phyloP scores from a whole-genome alignment of 2,329 filamentous ascomycete genomes.

The Penicillium sclerotigenum region DNA sequence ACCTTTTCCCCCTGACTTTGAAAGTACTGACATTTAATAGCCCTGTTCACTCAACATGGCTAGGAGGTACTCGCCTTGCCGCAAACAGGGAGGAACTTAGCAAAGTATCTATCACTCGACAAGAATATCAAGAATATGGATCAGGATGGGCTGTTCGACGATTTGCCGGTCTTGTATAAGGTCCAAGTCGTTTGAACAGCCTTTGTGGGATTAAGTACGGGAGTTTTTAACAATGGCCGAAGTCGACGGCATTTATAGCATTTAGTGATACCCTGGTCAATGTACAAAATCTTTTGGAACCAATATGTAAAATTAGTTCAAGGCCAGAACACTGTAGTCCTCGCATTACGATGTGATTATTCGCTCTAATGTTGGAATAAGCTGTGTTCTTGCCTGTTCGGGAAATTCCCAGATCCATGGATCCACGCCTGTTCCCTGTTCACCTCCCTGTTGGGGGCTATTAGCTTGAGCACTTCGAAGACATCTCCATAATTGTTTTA shows the following conservation, averaged over 20 bases:
- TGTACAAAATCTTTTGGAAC: not conserved
- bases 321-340: not conserved
- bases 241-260: conserved; percentile 11
- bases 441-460: not conserved
- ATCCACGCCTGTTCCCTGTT: not conserved
- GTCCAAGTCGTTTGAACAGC: not conserved
- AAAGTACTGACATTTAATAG: conserved; percentile 28
- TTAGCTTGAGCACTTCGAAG: not conserved
- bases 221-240: conserved; percentile 5
- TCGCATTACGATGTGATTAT: conserved; percentile 8
- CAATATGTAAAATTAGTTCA: not conserved
- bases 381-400: not conserved
- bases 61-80: conserved; percentile 76
- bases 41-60: conserved; percentile 78
- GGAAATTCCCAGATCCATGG: not conserved
- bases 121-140: conserved; percentile 88
- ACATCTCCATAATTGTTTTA: not conserved
- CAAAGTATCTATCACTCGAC: conserved; percentile 71
- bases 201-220: not conserved
- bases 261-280: conserved; percentile 25
- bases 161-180: conserved; percentile 52
- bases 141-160: conserved; percentile 69
- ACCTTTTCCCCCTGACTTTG: not conserved
- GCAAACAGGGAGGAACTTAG: conserved; percentile 63
- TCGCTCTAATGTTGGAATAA: not conserved